These are phyloP conservation scores for Xylaria sp. DNA, from an alignment of 495 filamentous ascomycete species.

Conservation along the genomic window DNA sequence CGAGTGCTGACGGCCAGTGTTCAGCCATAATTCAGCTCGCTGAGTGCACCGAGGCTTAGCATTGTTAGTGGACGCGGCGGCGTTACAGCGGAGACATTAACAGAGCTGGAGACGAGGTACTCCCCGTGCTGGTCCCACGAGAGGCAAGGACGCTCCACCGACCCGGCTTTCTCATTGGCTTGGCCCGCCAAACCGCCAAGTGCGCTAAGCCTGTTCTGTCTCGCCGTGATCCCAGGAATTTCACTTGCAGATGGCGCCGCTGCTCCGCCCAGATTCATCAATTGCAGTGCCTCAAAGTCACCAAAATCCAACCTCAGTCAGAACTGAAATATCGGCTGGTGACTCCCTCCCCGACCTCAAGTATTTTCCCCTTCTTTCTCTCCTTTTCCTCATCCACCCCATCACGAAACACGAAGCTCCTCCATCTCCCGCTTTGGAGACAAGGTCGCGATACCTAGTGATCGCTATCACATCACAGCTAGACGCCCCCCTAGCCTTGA, in stretches of 20 bases:
- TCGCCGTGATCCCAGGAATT: conserved; percentile 29
- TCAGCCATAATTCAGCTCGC: conserved; percentile 4
- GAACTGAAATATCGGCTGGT: conserved; percentile 58
- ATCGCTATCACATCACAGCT: conserved; percentile 1
- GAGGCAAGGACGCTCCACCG: neutral
- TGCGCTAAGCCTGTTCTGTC: conserved; percentile 22
- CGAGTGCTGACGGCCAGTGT: conserved; percentile 9
- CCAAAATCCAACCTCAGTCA: conserved; percentile 26
- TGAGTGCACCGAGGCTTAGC: conserved; percentile 20
- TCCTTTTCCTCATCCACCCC: conserved; percentile 37
- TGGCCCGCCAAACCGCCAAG: neutral
- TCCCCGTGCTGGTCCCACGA: neutral
- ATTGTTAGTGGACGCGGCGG: conserved; percentile 15
- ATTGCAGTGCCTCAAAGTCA: conserved; percentile 33
- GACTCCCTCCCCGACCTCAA: conserved; percentile 53
- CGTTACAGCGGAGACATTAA: conserved; percentile 12
- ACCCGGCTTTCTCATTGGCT: conserved; percentile 5
- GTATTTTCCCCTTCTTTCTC: conserved; percentile 35
- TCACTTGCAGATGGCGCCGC: conserved; percentile 29
- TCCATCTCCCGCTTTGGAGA: conserved; percentile 32
- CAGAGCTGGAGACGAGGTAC: conserved; percentile 15
- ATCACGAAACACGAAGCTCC: conserved; percentile 32
- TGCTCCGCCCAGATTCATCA: conserved; percentile 41
- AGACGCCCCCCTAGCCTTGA: neutral
- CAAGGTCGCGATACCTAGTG: conserved; percentile 24